A percentile compares a stretch with the other conserved stretches of the same genome.
Conservation (phyloP, 495 filamentous ascomycete species). For the Amniculicola lignicola region DNA sequence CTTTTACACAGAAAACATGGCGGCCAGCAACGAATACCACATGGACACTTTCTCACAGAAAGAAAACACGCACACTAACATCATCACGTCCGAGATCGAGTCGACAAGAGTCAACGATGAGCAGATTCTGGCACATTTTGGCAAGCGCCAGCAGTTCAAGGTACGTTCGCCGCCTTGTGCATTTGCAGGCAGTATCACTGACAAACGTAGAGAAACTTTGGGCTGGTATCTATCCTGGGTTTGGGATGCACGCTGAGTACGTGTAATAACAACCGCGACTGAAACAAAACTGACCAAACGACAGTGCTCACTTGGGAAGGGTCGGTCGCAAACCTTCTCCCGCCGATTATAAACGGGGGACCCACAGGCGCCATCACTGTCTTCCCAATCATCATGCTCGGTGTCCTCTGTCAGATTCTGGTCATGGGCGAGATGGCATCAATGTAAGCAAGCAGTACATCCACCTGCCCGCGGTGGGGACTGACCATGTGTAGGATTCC, state of each 20-base stretch:
- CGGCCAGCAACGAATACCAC: too few species aligned
- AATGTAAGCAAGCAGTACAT: constrained; percentile 4
- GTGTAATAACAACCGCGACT: neutral
- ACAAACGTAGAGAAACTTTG: constrained; percentile 17
- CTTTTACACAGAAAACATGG: too few species aligned
- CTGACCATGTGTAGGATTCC: constrained; percentile 21
- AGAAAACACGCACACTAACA: too few species aligned
- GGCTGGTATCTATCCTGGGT: constrained; percentile 13
- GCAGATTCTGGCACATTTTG: constrained; percentile 13
- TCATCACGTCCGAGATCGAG: neutral
- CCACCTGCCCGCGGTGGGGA: neutral
- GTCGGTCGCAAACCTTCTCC: neutral
- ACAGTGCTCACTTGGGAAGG: constrained; percentile 24
- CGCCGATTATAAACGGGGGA: constrained; percentile 17
- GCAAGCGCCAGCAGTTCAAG: constrained; percentile 18
- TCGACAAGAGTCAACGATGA: constrained; percentile 10
- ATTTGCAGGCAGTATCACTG: neutral
- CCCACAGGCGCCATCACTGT: constrained; percentile 3
- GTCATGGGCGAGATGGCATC: constrained; percentile 25
- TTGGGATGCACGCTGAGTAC: constrained; percentile 15
- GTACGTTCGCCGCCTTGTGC: neutral
- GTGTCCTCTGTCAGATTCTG: constrained; percentile 2
- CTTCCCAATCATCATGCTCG: constrained; percentile 2
- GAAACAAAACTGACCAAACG: too few species aligned
- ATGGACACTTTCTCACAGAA: too few species aligned